phyloP scores from a whole-genome alignment of 2,329 filamentous ascomycete genomes.

The Diaporthe australafricana region DNA sequence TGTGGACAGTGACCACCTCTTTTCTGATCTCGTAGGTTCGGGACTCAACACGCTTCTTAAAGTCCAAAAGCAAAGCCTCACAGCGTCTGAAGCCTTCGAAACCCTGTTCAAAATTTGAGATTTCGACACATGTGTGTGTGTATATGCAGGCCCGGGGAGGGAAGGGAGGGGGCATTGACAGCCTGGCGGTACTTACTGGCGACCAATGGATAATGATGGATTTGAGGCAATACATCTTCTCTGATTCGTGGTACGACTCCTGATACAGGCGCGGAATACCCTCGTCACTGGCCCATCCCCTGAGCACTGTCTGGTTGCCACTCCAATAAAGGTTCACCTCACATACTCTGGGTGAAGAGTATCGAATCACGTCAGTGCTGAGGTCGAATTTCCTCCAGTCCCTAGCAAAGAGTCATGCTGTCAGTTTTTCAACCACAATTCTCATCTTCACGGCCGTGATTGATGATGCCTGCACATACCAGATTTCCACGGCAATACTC shows the following conservation, averaged over 20 bases:
- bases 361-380: constrained; percentile 12
- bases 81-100: not conserved
- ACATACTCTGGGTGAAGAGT: not conserved
- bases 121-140: no score
- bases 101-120: no score
- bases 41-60: not conserved
- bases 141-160: no score
- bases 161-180: no score
- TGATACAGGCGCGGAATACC: constrained; percentile 6
- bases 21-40: not conserved
- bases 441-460: no score
- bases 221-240: not conserved
- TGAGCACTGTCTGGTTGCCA: constrained; percentile 2
- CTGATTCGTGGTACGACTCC: no score
- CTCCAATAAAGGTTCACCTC: constrained; percentile 18
- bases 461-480: not conserved
- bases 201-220: not conserved
- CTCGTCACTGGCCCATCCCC: not conserved
- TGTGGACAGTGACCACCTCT: not conserved
- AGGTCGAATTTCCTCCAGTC: constrained; percentile 25
- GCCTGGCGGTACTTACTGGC: not conserved
- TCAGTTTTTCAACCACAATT: no score
- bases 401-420: no score
- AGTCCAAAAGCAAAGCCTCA: not conserved
- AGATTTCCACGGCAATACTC: not conserved